Evolutionary conservation across 306 rosid genomes (phyloP).

Genomic region (Adenanthera pavonina): DNA sequence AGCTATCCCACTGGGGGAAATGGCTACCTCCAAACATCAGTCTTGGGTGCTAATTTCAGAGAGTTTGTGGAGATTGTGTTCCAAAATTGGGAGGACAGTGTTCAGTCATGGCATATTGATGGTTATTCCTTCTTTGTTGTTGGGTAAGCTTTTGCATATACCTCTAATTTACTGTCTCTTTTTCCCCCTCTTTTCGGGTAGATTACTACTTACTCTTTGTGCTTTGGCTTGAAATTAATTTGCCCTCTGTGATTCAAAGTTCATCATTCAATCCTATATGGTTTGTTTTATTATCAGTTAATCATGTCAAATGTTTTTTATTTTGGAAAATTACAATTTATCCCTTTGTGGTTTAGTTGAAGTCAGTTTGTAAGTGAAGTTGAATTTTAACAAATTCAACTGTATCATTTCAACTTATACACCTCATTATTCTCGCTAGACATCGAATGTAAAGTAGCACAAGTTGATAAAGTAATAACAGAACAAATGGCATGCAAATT

Average conservation of each 20-base stretch:
- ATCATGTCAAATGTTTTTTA: background rate
- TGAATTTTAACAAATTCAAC: background rate
- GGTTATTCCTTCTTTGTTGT: conserved; percentile 90
- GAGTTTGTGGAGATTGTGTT: conserved; percentile 88
- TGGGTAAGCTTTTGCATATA: conserved; percentile 60
- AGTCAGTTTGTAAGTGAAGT: background rate
- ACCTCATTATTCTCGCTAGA: background rate
- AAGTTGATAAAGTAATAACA: background rate
- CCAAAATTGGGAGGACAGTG: conserved; percentile 87
- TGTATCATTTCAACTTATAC: background rate
- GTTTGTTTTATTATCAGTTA: background rate
- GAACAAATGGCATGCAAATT: background rate
- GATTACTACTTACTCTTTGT: background rate
- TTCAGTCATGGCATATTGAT: conserved; percentile 95
- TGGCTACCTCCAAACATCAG: conserved; percentile 86
- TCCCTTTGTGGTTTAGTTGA: no score
- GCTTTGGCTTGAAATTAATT: background rate
- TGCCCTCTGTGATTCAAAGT: background rate
- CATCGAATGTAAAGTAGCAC: background rate
- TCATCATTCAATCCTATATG: background rate
- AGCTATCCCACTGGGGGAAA: conserved; percentile 64
- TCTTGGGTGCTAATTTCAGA: conserved; percentile 76
- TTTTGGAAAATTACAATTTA: no score
- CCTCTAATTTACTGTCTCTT: background rate
- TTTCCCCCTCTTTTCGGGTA: background rate